These are phyloP conservation scores for Claviceps africana DNA, from an alignment of 2,329 filamentous ascomycete species.

Conservation along the genomic window DNA sequence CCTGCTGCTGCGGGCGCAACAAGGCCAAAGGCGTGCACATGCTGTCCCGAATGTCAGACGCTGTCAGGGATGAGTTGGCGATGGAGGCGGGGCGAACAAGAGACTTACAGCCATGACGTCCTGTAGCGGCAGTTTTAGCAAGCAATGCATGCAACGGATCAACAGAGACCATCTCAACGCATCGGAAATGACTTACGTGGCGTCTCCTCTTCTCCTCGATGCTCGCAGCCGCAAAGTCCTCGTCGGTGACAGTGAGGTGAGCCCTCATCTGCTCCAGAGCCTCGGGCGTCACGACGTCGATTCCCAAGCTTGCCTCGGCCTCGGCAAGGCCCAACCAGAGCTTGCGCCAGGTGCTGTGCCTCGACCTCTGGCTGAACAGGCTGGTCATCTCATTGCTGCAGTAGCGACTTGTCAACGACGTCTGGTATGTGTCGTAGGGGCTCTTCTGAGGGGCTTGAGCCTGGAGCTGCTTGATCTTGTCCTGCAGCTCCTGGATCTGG, in stretches of 20 bases:
- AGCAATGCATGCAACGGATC: not conserved
- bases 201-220: conserved; percentile 63
- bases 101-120: conserved; percentile 43
- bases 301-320: conserved; percentile 65
- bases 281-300: conserved; percentile 54
- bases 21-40: conserved; percentile 61
- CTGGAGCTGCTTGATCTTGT: conserved; percentile 7
- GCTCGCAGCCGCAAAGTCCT: conserved; percentile 60
- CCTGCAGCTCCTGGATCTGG: conserved; percentile 7
- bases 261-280: conserved; percentile 64
- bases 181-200: conserved; percentile 25
- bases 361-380: conserved; percentile 64
- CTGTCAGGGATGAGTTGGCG: not conserved
- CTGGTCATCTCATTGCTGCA: conserved; percentile 60
- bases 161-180: not conserved
- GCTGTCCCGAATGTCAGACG: conserved; percentile 20
- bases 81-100: not conserved
- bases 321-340: conserved; percentile 80
- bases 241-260: conserved; percentile 61
- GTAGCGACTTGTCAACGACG: conserved; percentile 58
- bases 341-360: conserved; percentile 67
- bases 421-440: conserved; percentile 36
- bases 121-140: conserved; percentile 10
- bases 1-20: conserved; percentile 65
- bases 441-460: conserved; percentile 3